Percentiles rank a stretch among this genome's conserved stretches.
These are phyloP conservation scores for Pythium rishiriense DNA, from an alignment of 352 stramenopile species.

Conservation along the genomic window DNA sequence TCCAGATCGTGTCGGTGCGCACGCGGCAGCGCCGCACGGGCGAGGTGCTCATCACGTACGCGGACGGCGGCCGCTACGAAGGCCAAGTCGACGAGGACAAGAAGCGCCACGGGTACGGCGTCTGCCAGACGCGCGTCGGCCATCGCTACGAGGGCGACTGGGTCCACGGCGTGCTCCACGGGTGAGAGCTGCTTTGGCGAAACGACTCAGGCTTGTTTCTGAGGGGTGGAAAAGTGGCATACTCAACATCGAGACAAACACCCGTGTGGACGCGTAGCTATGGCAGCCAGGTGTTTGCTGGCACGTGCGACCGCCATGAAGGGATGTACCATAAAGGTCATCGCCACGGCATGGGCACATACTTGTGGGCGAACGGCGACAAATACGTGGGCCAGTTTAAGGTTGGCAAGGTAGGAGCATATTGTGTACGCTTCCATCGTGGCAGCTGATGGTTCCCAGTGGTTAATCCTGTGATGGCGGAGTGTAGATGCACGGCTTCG, in stretches of 20 bases:
- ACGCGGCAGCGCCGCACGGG: conserved; percentile 37
- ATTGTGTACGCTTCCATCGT: too few species aligned
- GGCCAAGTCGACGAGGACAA: conserved; percentile 47
- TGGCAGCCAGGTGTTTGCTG: conserved; percentile 79
- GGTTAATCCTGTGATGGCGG: neutral
- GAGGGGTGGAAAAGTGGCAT: conserved; percentile 22
- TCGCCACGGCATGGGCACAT: conserved; percentile 81
- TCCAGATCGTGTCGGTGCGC: conserved; percentile 54
- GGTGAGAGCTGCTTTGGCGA: conserved; percentile 45
- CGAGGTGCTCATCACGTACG: conserved; percentile 52
- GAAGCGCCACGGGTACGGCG: conserved; percentile 61
- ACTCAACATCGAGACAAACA: conserved; percentile 13
- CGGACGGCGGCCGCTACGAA: conserved; percentile 69
- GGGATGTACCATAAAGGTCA: conserved; percentile 87
- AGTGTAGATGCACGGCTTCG: conserved; percentile 67
- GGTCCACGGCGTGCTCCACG: conserved; percentile 80
- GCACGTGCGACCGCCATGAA: conserved; percentile 84
- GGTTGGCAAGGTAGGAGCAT: conserved; percentile 59
- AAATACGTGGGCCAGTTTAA: conserved; percentile 88
- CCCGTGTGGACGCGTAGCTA: conserved; percentile 46
- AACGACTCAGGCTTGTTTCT: conserved; percentile 25
- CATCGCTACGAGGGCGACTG: conserved; percentile 83
- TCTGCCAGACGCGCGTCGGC: conserved; percentile 52
- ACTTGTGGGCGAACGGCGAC: conserved; percentile 88
- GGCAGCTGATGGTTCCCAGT: too few species aligned